Evolutionary conservation across 768 basidiomycete genomes (phyloP).

Genomic region (Calocybe indica): DNA sequence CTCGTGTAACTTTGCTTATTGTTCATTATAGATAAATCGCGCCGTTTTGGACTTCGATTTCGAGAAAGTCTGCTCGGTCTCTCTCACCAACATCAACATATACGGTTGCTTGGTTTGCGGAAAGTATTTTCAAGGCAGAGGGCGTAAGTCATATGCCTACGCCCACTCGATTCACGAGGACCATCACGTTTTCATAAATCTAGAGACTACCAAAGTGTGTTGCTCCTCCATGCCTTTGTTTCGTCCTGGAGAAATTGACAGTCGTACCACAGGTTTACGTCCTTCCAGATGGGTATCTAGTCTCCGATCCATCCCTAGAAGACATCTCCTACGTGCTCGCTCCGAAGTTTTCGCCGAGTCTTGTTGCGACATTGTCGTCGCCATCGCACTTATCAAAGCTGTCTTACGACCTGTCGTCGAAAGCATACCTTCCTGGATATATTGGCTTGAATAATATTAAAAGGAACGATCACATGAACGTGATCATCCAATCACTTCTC

Average conservation of each 20-base stretch:
- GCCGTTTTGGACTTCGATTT: constrained; percentile 95
- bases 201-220: constrained; percentile 85
- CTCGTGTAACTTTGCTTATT: constrained; percentile 3
- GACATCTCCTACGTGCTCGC: constrained; percentile 90
- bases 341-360: constrained; percentile 72
- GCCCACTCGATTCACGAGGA: constrained; percentile 96
- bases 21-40: constrained; percentile 70
- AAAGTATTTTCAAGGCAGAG: constrained; percentile 98
- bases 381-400: constrained; percentile 58
- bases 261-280: constrained; percentile 74
- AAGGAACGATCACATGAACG: constrained; percentile 95
- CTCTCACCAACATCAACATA: constrained; percentile 92
- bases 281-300: constrained; percentile 93
- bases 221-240: constrained; percentile 2
- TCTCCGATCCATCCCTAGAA: constrained; percentile 93
- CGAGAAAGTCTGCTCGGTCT: constrained; percentile 97
- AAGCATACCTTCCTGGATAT: constrained; percentile 87
- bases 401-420: constrained; percentile 79
- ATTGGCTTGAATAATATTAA: constrained; percentile 98
- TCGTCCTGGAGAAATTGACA: constrained; percentile 5
- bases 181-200: constrained; percentile 97
- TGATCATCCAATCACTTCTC: constrained; percentile 88
- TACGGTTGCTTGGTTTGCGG: constrained; percentile 98
- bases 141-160: constrained; percentile 91
- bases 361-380: constrained; percentile 51